A percentile compares a stretch with the other conserved stretches of the same genome.
Conservation (phyloP, 2,329 filamentous ascomycete species). For the Pleurostoma richardsiae region DNA sequence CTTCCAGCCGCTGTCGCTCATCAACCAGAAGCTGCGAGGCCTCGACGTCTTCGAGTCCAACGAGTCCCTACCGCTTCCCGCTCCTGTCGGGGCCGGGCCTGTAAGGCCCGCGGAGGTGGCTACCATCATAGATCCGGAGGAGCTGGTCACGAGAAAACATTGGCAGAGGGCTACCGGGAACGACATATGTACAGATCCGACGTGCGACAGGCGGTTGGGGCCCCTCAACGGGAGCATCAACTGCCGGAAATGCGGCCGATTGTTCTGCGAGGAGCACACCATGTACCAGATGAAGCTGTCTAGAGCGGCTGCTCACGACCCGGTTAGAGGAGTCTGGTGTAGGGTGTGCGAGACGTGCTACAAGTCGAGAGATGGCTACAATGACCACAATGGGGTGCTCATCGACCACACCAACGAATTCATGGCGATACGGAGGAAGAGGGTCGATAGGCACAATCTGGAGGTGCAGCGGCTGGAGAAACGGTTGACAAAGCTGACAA, state of each 20-base stretch:
- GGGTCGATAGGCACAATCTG: constrained; percentile 77
- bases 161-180: constrained; percentile 76
- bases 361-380: constrained; percentile 93
- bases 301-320: constrained; percentile 82
- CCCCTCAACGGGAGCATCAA: constrained; percentile 81
- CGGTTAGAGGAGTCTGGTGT: constrained; percentile 86
- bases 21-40: constrained; percentile 91
- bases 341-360: constrained; percentile 98
- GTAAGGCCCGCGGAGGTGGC: constrained; percentile 30
- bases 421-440: constrained; percentile 63
- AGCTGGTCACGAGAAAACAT: constrained; percentile 79
- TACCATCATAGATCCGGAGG: constrained; percentile 68
- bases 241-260: constrained; percentile 83
- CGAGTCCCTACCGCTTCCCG: constrained; percentile 48
- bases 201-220: constrained; percentile 76
- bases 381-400: constrained; percentile 72
- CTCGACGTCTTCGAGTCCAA: constrained; percentile 94
- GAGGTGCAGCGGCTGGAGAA: constrained; percentile 91
- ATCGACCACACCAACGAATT: constrained; percentile 73
- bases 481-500: constrained; percentile 82
- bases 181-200: constrained; percentile 82
- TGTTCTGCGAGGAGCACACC: constrained; percentile 96
- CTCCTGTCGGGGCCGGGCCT: constrained; percentile 28
- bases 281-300: constrained; percentile 99
- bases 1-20: constrained; percentile 83